Percentiles rank a stretch among this genome's conserved stretches.
phyloP scores from a whole-genome alignment of 805 yeast genomes.

The Candida boidinii region DNA sequence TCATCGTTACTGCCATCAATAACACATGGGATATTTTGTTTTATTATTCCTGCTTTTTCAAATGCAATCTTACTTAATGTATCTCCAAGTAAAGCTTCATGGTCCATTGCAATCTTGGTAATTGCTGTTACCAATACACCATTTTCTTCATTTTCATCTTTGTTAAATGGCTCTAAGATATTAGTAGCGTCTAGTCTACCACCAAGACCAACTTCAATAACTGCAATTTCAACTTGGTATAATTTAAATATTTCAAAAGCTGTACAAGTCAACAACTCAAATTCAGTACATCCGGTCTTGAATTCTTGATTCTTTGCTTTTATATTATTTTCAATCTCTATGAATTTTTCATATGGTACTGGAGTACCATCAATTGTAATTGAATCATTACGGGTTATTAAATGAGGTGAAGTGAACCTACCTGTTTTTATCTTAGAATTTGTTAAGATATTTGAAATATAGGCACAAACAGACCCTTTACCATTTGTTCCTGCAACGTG shows the following conservation, averaged over 20 bases:
- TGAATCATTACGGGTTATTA: conserved; percentile 66
- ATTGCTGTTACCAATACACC: conserved; percentile 62
- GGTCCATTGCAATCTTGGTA: conserved; percentile 83
- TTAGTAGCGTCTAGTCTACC: conserved; percentile 89
- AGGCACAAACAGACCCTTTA: conserved; percentile 88
- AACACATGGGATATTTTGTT: conserved; percentile 49
- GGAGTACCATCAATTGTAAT: conserved; percentile 58
- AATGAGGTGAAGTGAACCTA: conserved; percentile 84
- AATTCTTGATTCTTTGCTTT: conserved; percentile 27
- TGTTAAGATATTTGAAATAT: conserved; percentile 57
- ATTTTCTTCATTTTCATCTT: conserved; percentile 1
- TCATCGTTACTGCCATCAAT: conserved; percentile 60
- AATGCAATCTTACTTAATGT: conserved; percentile 57
- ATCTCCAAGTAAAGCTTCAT: conserved; percentile 66
- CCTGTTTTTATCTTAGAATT: conserved; percentile 49
- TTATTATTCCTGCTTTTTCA: conserved; percentile 85
- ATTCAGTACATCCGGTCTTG: conserved; percentile 69
- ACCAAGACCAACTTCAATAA: conserved; percentile 93
- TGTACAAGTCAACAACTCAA: conserved; percentile 77
- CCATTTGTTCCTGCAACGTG: conserved; percentile 98
- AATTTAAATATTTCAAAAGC: conserved; percentile 70
- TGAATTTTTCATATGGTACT: conserved; percentile 38
- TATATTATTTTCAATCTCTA: conserved; percentile 34
- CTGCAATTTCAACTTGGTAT: conserved; percentile 58
- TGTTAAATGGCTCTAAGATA: conserved; percentile 32